Base-by-base conservation (phyloP, 2,329 filamentous ascomycete genomes). In the Fusarium pseudograminearum region DNA sequence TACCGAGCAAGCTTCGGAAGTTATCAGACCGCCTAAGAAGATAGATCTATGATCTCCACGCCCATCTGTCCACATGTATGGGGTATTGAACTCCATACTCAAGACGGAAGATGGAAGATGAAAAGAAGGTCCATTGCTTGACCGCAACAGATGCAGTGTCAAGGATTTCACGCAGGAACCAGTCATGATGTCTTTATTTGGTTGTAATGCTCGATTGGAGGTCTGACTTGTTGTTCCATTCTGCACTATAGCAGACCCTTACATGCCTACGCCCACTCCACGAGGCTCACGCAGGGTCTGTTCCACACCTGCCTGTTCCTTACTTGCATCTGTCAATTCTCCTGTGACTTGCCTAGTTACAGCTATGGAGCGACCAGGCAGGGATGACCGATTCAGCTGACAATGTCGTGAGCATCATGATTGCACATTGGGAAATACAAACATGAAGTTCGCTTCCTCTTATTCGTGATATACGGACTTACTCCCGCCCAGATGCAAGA, bases 121-220 rank as follows among this genome's bases (percentile, higher is more conserved):
- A 15, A 28, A 20, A 52, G 48, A 51, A 51, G 20, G 46, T 40
- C 52, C 31, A 54, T 59, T 51, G 47, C 44, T 30, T 60, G 48
- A 68, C 51, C 48, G 47, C 31, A 65, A 51, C 51, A 62, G 26
- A 69, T 74, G 69, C 61, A 54, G 61, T 68, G 67, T 60, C 65
- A 74, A 69, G 56, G 56, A 73, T 70, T 59, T 55, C 60, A 74
- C 73, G 73, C 73, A 74, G 73, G 73, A 74, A 75, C 73, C 66
- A 56, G 53, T 50, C 34, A 41, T 30, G 41, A 50, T 67, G 58
- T 42, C 52, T 24, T 67, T 41, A 34, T 22, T 67, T 41, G 38
- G 20, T 30, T 26, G 53, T 46, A 42, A 42, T 38, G 31, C 38
- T 41, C 53, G 44, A 67, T 53, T 34, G 61, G 51, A 64, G 53